phyloP scores from a whole-genome alignment of 2,329 filamentous ascomycete genomes.

The Fusarium equiseti region DNA sequence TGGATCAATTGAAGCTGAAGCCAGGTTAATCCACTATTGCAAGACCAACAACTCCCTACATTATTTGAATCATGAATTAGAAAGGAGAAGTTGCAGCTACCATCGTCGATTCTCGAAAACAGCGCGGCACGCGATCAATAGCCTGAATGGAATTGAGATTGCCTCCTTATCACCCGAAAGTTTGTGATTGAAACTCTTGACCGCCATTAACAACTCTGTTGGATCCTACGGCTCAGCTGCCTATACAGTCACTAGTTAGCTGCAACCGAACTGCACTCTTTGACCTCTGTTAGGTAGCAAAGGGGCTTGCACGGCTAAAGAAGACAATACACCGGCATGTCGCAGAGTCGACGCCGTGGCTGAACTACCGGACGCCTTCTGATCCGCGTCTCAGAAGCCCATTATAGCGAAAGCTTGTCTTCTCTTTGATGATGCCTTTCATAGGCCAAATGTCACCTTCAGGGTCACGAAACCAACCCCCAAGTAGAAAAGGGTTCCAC shows the following conservation, averaged over 20 bases:
- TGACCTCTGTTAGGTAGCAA: not conserved
- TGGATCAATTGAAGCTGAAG: conserved; percentile 4
- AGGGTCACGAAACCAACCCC: conserved; percentile 1
- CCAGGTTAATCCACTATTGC: conserved; percentile 24
- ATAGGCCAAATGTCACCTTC: not conserved
- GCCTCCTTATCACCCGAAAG: not conserved
- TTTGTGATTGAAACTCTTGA: conserved; percentile 7
- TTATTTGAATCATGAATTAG: conserved; percentile 1
- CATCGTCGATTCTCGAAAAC: conserved; percentile 7
- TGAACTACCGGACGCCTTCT: conserved; percentile 27
- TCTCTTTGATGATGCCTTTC: conserved; percentile 6
- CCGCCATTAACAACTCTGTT: conserved; percentile 1
- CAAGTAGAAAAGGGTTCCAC: not conserved
- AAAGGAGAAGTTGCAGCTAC: conserved; percentile 11
- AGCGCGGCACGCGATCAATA: conserved; percentile 44
- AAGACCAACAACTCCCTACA: conserved; percentile 14
- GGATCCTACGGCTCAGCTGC: conserved; percentile 5
- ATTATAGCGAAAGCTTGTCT: conserved; percentile 27
- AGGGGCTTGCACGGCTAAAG: conserved; percentile 9
- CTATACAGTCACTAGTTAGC: conserved; percentile 2
- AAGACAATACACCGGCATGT: conserved; percentile 19
- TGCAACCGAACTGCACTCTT: conserved; percentile 10
- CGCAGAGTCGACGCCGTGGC: conserved; percentile 34
- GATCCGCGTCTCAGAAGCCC: conserved; percentile 4
- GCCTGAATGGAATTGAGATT: conserved; percentile 16